Evolutionary conservation across 805 yeast species (phyloP).

Genomic region (Teunomyces gatunensis): DNA sequence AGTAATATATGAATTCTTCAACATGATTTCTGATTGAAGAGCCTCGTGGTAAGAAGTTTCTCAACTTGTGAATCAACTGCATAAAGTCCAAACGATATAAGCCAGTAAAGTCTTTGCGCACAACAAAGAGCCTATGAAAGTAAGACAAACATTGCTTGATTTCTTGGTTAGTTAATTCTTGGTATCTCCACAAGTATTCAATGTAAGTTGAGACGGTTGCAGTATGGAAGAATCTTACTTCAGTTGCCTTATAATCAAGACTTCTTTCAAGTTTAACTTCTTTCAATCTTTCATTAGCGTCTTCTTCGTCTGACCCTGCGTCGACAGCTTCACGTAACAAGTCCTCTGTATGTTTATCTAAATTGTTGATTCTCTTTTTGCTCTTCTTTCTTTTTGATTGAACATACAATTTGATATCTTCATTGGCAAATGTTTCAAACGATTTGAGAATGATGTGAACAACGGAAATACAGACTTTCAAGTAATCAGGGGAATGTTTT

Average conservation of each 20-base stretch:
- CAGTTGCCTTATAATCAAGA: slow-evolving; percentile 41
- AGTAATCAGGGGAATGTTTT: slow-evolving; percentile 60
- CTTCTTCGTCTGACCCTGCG: slow-evolving; percentile 26
- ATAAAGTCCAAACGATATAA: slow-evolving; percentile 75
- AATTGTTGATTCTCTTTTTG: slow-evolving; percentile 20
- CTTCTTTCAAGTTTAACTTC: slow-evolving; percentile 45
- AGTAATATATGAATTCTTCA: slow-evolving; percentile 63
- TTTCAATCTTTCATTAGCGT: slow-evolving; percentile 27
- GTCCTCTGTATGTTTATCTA: slow-evolving; percentile 26
- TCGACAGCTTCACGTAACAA: slow-evolving; percentile 27
- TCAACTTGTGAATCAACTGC: slow-evolving; percentile 48
- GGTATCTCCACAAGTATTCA: slow-evolving; percentile 55
- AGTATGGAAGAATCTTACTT: slow-evolving; percentile 52
- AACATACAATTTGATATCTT: slow-evolving; percentile 50
- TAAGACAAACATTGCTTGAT: slow-evolving; percentile 65
- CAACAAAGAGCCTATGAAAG: slow-evolving; percentile 66
- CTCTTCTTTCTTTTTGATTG: slow-evolving; percentile 41
- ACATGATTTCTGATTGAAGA: slow-evolving; percentile 55
- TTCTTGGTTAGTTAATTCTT: slow-evolving; percentile 58
- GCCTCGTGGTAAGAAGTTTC: slow-evolving; percentile 45
- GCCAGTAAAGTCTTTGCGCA: slow-evolving; percentile 54
- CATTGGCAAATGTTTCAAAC: slow-evolving; percentile 62
- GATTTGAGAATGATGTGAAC: slow-evolving; percentile 64
- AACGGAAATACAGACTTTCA: slow-evolving; percentile 59
- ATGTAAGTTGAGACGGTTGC: slow-evolving; percentile 65